phyloP scores from a whole-genome alignment of 2,329 filamentous ascomycete species.

The Herpotrichia juniperi region DNA sequence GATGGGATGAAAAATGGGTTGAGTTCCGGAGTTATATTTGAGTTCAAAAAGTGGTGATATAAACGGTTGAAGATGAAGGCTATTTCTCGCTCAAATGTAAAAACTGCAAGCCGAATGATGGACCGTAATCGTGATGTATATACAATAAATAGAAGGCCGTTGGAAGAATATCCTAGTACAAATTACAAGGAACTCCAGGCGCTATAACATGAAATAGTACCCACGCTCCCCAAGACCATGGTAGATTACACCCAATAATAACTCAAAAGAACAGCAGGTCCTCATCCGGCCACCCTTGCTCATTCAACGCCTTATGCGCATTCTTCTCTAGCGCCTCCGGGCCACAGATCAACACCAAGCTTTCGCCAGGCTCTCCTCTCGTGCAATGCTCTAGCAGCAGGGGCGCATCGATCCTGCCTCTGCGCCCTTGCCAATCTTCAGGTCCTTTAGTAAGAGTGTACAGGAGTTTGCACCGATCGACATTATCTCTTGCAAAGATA shows the following conservation, averaged over 20 bases:
- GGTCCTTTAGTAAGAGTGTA: slow-evolving; percentile 72
- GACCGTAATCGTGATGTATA: too few relatives aligned
- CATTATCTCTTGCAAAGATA: slow-evolving; percentile 59
- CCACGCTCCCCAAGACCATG: not conserved
- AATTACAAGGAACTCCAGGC: too few relatives aligned
- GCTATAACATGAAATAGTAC: too few relatives aligned
- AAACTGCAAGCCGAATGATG: too few relatives aligned
- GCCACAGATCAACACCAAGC: slow-evolving; percentile 78
- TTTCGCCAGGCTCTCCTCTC: slow-evolving; percentile 54
- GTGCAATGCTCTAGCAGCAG: slow-evolving; percentile 66
- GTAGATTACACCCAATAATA: not conserved
- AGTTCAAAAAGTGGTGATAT: too few relatives aligned
- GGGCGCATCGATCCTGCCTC: slow-evolving; percentile 68
- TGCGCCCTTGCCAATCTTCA: slow-evolving; percentile 70
- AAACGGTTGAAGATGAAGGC: too few relatives aligned
- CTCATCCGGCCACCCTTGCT: slow-evolving; percentile 73
- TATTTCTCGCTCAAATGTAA: too few relatives aligned
- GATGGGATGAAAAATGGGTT: not conserved
- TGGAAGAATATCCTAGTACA: too few relatives aligned
- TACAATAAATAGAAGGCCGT: too few relatives aligned
- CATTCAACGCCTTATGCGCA: slow-evolving; percentile 61
- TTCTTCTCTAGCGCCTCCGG: slow-evolving; percentile 76
- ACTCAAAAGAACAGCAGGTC: slow-evolving; percentile 76
- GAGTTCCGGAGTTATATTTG: too few relatives aligned
- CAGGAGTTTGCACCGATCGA: slow-evolving; percentile 66